Evolutionary conservation across 2,329 filamentous ascomycete genomes (phyloP).

Genomic region (Arthrobotrys conoides): DNA sequence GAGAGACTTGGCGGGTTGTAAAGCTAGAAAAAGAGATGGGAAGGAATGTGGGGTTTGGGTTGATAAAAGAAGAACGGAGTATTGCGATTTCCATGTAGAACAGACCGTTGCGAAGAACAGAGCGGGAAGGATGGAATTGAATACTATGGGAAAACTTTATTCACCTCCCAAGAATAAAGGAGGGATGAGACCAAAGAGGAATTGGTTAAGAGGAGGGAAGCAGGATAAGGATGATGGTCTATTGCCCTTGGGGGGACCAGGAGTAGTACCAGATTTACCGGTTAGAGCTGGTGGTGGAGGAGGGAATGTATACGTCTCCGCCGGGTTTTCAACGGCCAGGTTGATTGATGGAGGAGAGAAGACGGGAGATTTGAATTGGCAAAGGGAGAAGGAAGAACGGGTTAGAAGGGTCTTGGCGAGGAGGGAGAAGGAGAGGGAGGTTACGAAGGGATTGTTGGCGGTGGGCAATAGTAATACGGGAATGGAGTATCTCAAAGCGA

Average conservation of each 20-base stretch:
- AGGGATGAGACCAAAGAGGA: conserved; percentile 63
- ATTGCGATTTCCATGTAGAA: conserved; percentile 93
- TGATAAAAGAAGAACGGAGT: conserved; percentile 87
- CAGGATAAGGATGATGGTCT: conserved; percentile 65
- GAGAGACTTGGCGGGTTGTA: conserved; percentile 89
- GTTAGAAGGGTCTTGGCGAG: conserved; percentile 76
- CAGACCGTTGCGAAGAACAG: conserved; percentile 80
- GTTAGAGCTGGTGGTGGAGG: conserved; percentile 68
- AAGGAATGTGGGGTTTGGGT: conserved; percentile 86
- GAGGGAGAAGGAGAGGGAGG: conserved; percentile 79
- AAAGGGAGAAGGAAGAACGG: conserved; percentile 75
- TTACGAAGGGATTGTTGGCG: conserved; percentile 75
- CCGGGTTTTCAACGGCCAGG: conserved; percentile 69
- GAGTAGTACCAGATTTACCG: conserved; percentile 62
- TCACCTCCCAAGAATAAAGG: conserved; percentile 64
- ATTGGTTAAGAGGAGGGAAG: conserved; percentile 68
- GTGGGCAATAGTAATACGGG: conserved; percentile 62
- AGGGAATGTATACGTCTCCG: conserved; percentile 68
- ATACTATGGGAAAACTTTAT: conserved; percentile 74
- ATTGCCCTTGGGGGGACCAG: conserved; percentile 64
- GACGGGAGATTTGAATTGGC: conserved; percentile 71
- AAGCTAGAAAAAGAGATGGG: conserved; percentile 86
- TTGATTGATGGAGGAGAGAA: conserved; percentile 77
- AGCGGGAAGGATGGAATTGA: conserved; percentile 82
- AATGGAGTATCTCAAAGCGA: conserved; percentile 63